Conservation (phyloP, 441 rosid species). For the Arabidopsis lyrata region DNA sequence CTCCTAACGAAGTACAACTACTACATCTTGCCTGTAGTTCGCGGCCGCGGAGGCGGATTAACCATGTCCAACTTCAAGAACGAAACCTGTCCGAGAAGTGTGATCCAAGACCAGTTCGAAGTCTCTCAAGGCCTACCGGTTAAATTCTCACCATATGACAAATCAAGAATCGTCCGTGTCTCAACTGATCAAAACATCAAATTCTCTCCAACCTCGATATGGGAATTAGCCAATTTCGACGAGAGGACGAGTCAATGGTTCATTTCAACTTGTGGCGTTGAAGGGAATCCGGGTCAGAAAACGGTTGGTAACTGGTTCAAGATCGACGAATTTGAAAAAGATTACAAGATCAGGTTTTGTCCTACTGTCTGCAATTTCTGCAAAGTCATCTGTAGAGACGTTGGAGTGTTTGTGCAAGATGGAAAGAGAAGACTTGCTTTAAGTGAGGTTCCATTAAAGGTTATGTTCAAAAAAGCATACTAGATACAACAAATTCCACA, state of each 20-base stretch:
- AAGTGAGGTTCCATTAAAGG: conserved; percentile 58
- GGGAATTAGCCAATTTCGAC: conserved; percentile 54
- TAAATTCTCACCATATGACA: conserved; percentile 50
- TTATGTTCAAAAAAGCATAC: conserved; percentile 59
- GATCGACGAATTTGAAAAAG: conserved; percentile 52
- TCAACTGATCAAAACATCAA: conserved; percentile 62
- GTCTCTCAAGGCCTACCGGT: conserved; percentile 53
- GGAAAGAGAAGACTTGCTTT: conserved; percentile 55
- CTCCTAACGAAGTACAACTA: conserved; percentile 48
- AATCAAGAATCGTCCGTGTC: conserved; percentile 42
- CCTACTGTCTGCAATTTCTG: conserved; percentile 62
- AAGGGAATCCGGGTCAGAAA: conserved; percentile 57
- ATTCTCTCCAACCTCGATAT: conserved; percentile 51
- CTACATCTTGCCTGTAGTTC: conserved; percentile 59
- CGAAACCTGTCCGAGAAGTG: conserved; percentile 40
- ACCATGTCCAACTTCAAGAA: conserved; percentile 47
- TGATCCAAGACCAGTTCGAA: conserved; percentile 54
- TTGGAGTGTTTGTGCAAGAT: conserved; percentile 54
- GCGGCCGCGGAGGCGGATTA: conserved; percentile 66
- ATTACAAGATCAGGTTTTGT: conserved; percentile 63
- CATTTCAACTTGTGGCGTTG: conserved; percentile 55
- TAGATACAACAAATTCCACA: conserved; percentile 14
- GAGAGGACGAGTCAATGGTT: conserved; percentile 48
- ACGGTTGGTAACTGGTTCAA: conserved; percentile 60
- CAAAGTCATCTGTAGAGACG: conserved; percentile 57